Evolutionary conservation across 305 asterid genomes (phyloP), one percentile per base, ranked within the genome.

Genomic region (Fraxinus paxiana): DNA sequence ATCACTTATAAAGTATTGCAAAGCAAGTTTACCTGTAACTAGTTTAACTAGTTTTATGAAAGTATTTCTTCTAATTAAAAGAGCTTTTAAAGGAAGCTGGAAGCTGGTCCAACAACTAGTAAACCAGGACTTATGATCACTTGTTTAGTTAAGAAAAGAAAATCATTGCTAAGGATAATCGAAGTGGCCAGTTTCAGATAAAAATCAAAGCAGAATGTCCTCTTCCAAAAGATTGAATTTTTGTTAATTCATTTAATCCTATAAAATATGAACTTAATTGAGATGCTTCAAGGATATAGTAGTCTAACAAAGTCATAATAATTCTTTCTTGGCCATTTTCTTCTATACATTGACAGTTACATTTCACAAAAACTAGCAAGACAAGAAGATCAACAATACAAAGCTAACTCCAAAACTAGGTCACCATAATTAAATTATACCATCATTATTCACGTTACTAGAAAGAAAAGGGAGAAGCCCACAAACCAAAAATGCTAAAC

Each of bases 371-470:
- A 81, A 81, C 82, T 63, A 71, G 76, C 82, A 69, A 63, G 77
- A 65, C 84, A 84, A 51, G 34, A 87, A 48, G 74, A 70, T 73
- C 2, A 79, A 73, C 77, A 71, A 83, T 76, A 37, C 84, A 86
- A 80, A 24, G 2, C 84, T 81, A 83, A 56, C 78, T 56, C 69
- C 73, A 85, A 85, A 85, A 79, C 87, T 63, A 89, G 38, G 81
- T 80, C 34, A 79, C 71, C 79, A 84, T 78, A 65, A 79, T 80
- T 84, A 83, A 81, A 81, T 65, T 77, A 81, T 77, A 70, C 59
- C 83, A 78, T 79, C 79, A 88, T 86, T 83, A 82, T 87, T 87
- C 82, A 83, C 75, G 86, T 82, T 71, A 77, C 81, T 77, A 63
- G 84, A 77, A 83, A 83, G 67, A 79, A 65, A 82, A 83, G 35